A percentile compares a stretch with the other conserved stretches of the same genome.
Evolutionary conservation across 2,329 filamentous ascomycete species (phyloP).

Genomic region (Aspergillus thermomutatus): DNA sequence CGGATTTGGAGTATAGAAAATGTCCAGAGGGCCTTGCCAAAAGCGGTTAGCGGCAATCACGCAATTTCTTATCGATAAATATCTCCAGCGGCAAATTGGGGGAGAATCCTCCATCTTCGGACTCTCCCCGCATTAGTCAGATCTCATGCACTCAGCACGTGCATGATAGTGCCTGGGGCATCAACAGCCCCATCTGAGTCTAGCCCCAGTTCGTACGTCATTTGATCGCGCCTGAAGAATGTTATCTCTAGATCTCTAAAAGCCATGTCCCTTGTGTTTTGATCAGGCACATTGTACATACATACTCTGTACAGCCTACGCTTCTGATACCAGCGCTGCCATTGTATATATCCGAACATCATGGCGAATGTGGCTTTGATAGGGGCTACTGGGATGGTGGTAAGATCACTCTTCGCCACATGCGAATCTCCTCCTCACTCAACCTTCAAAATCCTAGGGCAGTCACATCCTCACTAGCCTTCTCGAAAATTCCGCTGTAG

Average conservation of each 20-base stretch:
- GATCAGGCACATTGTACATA: not conserved
- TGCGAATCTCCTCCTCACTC: not conserved
- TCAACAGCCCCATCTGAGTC: not conserved
- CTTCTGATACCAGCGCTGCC: not conserved
- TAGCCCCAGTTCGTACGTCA: conserved; percentile 8
- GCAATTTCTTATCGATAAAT: conserved; percentile 33
- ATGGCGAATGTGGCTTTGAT: conserved; percentile 47
- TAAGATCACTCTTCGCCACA: conserved; percentile 25
- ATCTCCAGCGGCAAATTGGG: not conserved
- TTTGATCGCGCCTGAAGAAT: not conserved
- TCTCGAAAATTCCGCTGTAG: conserved; percentile 35
- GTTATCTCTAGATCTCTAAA: not conserved
- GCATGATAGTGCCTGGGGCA: conserved; percentile 4
- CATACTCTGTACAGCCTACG: not conserved
- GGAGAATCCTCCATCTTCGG: conserved; percentile 17
- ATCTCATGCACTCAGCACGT: not conserved
- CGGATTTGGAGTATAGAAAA: conserved; percentile 23
- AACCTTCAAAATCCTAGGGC: conserved; percentile 49
- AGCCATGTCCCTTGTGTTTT: not conserved
- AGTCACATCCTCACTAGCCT: conserved; percentile 66
- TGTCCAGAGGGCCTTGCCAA: conserved; percentile 25
- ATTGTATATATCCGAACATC: not conserved
- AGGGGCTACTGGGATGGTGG: conserved; percentile 49
- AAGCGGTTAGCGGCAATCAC: conserved; percentile 33
- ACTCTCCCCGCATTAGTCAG: conserved; percentile 17